These are phyloP conservation scores for Malus hybrid DNA, from an alignment of 331 rosid genomes.

Conservation along the genomic window DNA sequence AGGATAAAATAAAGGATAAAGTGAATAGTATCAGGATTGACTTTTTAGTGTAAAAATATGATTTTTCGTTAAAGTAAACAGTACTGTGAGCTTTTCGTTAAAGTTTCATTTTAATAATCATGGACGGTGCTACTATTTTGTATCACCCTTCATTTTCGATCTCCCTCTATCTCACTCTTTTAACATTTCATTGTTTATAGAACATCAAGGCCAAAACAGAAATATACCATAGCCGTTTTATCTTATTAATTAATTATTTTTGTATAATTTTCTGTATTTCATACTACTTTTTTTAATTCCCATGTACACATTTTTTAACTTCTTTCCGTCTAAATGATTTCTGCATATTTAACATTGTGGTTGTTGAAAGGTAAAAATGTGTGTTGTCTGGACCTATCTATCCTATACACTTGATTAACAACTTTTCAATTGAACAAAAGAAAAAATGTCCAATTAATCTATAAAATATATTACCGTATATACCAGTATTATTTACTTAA, in stretches of 20 bases:
- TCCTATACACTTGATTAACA: neutral
- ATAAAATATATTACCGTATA: neutral
- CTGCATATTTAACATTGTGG: neutral
- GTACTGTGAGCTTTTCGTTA: too few relatives aligned
- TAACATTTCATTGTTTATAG: neutral
- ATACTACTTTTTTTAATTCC: too few relatives aligned
- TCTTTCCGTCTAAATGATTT: neutral
- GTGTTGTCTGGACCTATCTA: neutral
- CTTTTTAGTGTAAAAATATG: too few relatives aligned
- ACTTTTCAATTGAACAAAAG: neutral
- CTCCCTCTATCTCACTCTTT: neutral
- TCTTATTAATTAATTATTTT: too few relatives aligned
- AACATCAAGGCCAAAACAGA: too few relatives aligned
- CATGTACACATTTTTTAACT: neutral
- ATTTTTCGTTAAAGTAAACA: too few relatives aligned
- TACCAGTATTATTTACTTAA: neutral
- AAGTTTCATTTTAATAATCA: neutral
- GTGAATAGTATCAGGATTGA: too few relatives aligned
- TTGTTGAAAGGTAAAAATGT: neutral
- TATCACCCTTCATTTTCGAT: neutral
- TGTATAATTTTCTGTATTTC: neutral
- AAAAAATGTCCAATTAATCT: neutral
- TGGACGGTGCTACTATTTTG: constrained; percentile 3
- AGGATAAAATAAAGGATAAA: too few relatives aligned
- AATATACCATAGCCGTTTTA: too few relatives aligned